Evolutionary conservation across 2,329 filamentous ascomycete genomes (phyloP), one percentile per base, ranked within the genome.

Genomic region (Rhynchosporium agropyri): DNA sequence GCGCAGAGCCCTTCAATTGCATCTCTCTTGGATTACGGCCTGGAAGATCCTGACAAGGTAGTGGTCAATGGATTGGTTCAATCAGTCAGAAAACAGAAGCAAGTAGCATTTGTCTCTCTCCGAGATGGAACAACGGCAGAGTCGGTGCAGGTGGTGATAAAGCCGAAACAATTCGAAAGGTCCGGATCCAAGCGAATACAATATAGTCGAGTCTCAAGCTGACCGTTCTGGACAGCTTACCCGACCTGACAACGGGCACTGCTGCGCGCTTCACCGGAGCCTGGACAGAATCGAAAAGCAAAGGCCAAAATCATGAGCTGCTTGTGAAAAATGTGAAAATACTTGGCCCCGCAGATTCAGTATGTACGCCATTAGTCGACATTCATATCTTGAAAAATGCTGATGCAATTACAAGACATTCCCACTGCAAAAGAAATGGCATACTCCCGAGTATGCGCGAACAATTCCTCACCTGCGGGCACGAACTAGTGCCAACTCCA

Each of bases 361-460:
- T 95, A 81, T 76, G 86, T 78, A 72, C 62, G 70, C 63, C 26
- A n/a, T 13, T 20, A 42, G 31, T 54, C 46, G 13, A n/a, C 33
- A 10, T 45, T 20, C 54, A 20, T 49, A 6, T n/a, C 1, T n/a
- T 7, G 13, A 31, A 20, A 43, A 50, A 33, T 68, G 74, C 59
- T 72, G 56, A 67, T 63, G 50, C 40, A 46, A 38, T 6, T 61
- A 60, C 33, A 72, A 98, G 90, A 90, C 88, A 66, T 96, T 91
- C 74, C 95, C 95, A 3, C 86, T 99, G 29, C 95, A 99, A 77
- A 97, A 97, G 77, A 98, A 98, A 78, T 97, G 95, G 71, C 93
- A 97, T 71, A 91, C 89, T 4, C 81, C 89, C 57, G 94, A 98
- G 74, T 98, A 89, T 75, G 84, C 99, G 65, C 89, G 95, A 63